A percentile compares a stretch with the other conserved stretches of the same genome.
These are phyloP conservation scores for Leccinum sublutescens DNA, from an alignment of 768 basidiomycete species.

Conservation along the genomic window DNA sequence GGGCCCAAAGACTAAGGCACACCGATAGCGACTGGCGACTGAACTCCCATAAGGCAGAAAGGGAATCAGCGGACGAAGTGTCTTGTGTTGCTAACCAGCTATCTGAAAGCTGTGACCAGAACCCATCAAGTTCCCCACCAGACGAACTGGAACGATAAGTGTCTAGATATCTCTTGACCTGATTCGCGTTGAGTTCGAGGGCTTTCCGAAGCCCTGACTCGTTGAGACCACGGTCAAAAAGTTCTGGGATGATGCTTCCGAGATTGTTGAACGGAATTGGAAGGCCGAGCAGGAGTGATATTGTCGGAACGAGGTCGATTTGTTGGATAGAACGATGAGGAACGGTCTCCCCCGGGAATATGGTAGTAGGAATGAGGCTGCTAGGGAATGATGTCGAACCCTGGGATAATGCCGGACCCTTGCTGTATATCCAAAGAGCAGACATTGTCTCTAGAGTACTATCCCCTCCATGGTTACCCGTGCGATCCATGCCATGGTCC, in stretches of 20 bases:
- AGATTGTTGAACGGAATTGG: constrained; percentile 97
- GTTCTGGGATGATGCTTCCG: constrained; percentile 86
- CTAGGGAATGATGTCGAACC: constrained; percentile 40
- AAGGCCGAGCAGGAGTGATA: constrained; percentile 86
- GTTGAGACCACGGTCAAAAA: constrained; percentile 58
- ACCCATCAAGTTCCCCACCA: constrained; percentile 69
- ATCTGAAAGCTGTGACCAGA: constrained; percentile 52
- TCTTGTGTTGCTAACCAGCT: constrained; percentile 42
- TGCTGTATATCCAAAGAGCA: constrained; percentile 92
- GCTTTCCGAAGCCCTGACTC: constrained; percentile 52
- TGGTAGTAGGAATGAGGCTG: constrained; percentile 49
- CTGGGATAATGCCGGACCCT: constrained; percentile 51
- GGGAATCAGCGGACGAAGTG: constrained; percentile 19
- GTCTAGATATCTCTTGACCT: constrained; percentile 74
- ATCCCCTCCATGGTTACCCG: constrained; percentile 96
- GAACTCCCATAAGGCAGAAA: constrained; percentile 22
- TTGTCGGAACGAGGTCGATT: constrained; percentile 87
- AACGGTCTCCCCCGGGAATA: constrained; percentile 57
- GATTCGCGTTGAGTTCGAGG: constrained; percentile 65
- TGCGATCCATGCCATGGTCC: constrained; percentile 95
- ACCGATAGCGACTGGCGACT: constrained; percentile 42
- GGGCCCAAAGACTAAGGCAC: constrained; percentile 91
- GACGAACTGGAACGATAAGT: constrained; percentile 70
- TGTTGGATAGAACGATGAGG: constrained; percentile 76
- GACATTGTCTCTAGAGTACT: constrained; percentile 79